These are phyloP conservation scores for Trifolium subterraneum DNA, from an alignment of 306 rosid species.

Conservation along the genomic window DNA sequence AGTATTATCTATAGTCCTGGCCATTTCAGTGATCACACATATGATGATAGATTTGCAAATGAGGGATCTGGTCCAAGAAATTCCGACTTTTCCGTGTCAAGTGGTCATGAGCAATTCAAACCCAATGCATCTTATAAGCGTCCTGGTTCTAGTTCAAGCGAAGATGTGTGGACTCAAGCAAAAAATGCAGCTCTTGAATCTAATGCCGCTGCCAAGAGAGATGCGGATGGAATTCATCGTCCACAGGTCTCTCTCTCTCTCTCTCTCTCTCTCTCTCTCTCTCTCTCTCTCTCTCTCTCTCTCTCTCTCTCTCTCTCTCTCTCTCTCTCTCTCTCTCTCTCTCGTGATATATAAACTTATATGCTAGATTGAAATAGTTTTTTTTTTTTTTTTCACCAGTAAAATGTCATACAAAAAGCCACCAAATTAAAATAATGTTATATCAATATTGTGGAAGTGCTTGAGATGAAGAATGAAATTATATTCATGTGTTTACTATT, in stretches of 20 bases:
- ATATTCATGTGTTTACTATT: slow-evolving; percentile 5
- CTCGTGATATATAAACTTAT: slow-evolving; percentile 20
- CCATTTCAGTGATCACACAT: slow-evolving; percentile 64
- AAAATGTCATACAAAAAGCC: slow-evolving; percentile 2
- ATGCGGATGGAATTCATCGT: slow-evolving; percentile 48
- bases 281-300: slow-evolving; percentile 32
- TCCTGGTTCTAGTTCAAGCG: slow-evolving; percentile 56
- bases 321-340: slow-evolving; percentile 33
- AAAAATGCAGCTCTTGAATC: slow-evolving; percentile 47
- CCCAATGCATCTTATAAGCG: slow-evolving; percentile 59
- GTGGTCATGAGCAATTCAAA: slow-evolving; percentile 77
- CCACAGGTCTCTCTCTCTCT: slow-evolving; percentile 52
- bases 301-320: slow-evolving; percentile 33
- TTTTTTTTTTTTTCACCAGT: not conserved
- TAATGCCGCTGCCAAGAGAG: slow-evolving; percentile 47
- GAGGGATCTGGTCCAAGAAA: slow-evolving; percentile 77
- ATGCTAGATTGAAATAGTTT: not conserved
- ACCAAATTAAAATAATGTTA: not conserved
- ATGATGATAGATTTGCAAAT: slow-evolving; percentile 75
- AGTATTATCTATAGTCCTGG: slow-evolving; percentile 76
- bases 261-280: slow-evolving; percentile 35
- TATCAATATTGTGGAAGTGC: slow-evolving; percentile 18
- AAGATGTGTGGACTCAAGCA: slow-evolving; percentile 58
- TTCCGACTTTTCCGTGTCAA: slow-evolving; percentile 76
- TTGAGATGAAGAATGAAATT: not conserved